These are phyloP conservation scores for Pyracantha coccinea DNA, from an alignment of 331 rosid species.

Conservation along the genomic window DNA sequence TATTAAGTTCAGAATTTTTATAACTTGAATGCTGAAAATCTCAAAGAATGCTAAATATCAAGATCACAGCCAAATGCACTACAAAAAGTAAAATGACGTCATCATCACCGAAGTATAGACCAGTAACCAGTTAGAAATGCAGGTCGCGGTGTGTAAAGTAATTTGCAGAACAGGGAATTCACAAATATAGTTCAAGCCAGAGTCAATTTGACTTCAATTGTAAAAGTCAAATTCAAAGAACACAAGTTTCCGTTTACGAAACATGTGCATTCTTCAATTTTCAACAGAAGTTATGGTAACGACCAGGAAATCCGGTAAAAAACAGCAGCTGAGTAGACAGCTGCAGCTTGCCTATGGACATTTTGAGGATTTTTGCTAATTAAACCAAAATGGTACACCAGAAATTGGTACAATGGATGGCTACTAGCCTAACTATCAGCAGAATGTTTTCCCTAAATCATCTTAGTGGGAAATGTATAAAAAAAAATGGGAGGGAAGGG, in stretches of 20 bases:
- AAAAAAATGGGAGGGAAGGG: neutral
- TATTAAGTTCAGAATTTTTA: neutral
- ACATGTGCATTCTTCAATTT: too few species aligned
- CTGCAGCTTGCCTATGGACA: neutral
- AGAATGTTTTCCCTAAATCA: neutral
- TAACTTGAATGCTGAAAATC: conserved; percentile 1
- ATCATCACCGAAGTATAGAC: neutral
- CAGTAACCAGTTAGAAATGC: neutral
- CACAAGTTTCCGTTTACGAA: too few species aligned
- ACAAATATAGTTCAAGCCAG: neutral
- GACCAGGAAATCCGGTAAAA: too few species aligned
- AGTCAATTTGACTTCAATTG: too few species aligned
- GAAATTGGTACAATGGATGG: neutral
- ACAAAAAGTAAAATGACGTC: neutral
- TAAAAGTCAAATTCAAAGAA: too few species aligned
- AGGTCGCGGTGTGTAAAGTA: neutral
- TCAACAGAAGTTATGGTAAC: too few species aligned
- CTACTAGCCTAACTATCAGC: neutral
- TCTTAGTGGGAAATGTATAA: neutral
- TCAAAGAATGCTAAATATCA: neutral
- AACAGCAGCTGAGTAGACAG: neutral
- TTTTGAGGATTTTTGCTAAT: neutral
- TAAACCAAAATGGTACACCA: neutral
- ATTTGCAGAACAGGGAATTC: neutral
- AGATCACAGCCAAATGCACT: neutral